These are phyloP conservation scores for Ogataea saltuana DNA, from an alignment of 805 yeast species.

Conservation along the genomic window DNA sequence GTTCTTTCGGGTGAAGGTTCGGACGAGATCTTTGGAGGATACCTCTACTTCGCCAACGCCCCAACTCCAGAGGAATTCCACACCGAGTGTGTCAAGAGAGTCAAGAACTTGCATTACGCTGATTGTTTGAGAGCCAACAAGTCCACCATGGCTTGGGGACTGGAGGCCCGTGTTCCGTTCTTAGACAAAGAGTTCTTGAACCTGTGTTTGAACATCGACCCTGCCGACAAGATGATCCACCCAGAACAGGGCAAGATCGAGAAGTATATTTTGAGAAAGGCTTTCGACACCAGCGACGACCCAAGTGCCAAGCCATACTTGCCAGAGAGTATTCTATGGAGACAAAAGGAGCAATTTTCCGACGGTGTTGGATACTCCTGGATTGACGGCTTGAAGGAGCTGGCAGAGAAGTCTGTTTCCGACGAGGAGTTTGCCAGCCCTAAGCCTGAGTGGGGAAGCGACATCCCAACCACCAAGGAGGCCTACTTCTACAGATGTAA, in stretches of 20 bases:
- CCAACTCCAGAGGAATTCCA: slow-evolving; percentile 94
- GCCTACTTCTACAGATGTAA: slow-evolving; percentile 98
- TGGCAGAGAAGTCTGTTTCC: slow-evolving; percentile 81
- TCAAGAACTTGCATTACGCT: slow-evolving; percentile 94
- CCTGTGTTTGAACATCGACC: slow-evolving; percentile 91
- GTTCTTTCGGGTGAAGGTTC: slow-evolving; percentile 98
- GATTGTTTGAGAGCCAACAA: slow-evolving; percentile 99
- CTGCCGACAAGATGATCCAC: slow-evolving; percentile 84
- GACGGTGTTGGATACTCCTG: slow-evolving; percentile 99
- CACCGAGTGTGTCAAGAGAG: slow-evolving; percentile 91
- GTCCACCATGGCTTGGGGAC: slow-evolving; percentile 99
- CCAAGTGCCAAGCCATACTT: slow-evolving; percentile 79
- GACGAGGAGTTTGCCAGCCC: slow-evolving; percentile 92
- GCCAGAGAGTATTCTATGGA: slow-evolving; percentile 96
- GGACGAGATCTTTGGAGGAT: slow-evolving; percentile 98
- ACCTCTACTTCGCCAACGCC: slow-evolving; percentile 95
- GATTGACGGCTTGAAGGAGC: slow-evolving; percentile 97
- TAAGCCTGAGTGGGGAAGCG: slow-evolving; percentile 94
- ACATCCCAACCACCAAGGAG: slow-evolving; percentile 95
- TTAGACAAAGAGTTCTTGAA: slow-evolving; percentile 91
- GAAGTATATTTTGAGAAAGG: slow-evolving; percentile 95
- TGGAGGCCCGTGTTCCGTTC: slow-evolving; percentile 99
- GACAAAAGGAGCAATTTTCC: slow-evolving; percentile 99
- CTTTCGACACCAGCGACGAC: slow-evolving; percentile 90
- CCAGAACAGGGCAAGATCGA: slow-evolving; percentile 77